Base-by-base conservation (phyloP, 495 filamentous ascomycete genomes). In the Neurospora discreta region DNA sequence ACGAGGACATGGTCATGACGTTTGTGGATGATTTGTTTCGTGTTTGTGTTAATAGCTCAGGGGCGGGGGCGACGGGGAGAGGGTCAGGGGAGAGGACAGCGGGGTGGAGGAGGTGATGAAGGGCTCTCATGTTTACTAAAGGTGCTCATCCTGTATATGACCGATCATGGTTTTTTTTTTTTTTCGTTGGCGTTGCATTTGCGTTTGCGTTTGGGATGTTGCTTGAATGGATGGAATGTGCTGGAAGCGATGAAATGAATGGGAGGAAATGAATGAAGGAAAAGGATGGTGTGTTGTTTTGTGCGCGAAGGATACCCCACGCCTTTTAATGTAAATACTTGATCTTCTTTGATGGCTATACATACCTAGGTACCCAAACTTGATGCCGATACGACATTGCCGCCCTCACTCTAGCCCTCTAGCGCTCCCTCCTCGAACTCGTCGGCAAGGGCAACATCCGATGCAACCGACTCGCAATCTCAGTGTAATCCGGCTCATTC, bases 401-500 rank as follows among this genome's bases (percentile, higher is more conserved):
- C 13, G 13, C 1, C 13, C 23, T 60, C 7, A 5, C 38, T 38
- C 6, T 36, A 0, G 33, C 23, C 52, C 26, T 33, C 46, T 60
- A 4, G 5, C 6, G 3, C 23, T 60, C 52, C 15, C 15, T 65
- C 52, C 52, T 65, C 52, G 52, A 1, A 36, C 26, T 65, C 43
- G 71, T 72, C 33, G 73, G 76, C 68, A 85, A 83, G 5, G 82
- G 82, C 68, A 85, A 75, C 65, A 73, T 75, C 36, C 85, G 81
- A 78, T 86, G 85, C 58, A 89, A 75, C 20, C 85, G 75, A 38
- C 76, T 76, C 52, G 75, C 76, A 69, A 90, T 87, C 75, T 86
- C 84, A 10, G 83, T 73, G 74, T 82, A 87, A 67, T 84, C 76
- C 70, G 46, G 70, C 80, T 90, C 87, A 30, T 84, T 83, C 70